Base-by-base conservation (phyloP, 225 moss, liverwort and hornwort species). In the Bryoerythrophyllum caledonicum region DNA sequence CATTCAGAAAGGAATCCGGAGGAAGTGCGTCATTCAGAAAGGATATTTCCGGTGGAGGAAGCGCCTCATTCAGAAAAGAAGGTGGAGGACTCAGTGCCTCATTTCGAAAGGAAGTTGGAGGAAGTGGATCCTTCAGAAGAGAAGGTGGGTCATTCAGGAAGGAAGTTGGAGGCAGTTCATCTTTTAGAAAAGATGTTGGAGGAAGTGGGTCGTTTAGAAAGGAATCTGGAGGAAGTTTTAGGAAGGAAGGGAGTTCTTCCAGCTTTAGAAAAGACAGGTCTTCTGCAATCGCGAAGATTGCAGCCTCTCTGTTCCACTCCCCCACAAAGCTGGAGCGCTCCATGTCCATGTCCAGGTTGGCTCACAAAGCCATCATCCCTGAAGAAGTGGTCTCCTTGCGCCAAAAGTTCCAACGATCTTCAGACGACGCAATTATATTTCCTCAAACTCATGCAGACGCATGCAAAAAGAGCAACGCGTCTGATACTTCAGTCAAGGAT, bases 251-350 rank as follows among this genome's bases (percentile, higher is more conserved):
- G 59, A 64, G n/a, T 65, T 65, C 53, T 7, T 56, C 75, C n/a
- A 38, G 38, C 38, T 65, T 63, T 51, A 71, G 79, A 51, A 85
- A 81, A 53, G 86, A 86, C 54, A 86, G 66, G 56, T 77, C 57
- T 57, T 64, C 57, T 52, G 69, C 76, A 26, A 76, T 82, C 44
- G 74, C 80, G 19, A 86, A 82, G 67, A 49, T 86, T 71, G 80
- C 80, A 16, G 80, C 82, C 16, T 82, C 86, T 3, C 70, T 86
- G 38, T 86, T 86, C 32, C 77, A 82, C 48, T 80, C 82, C 8
- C 80, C 86, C 20, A 74, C 77, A 17, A 86, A 80, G 71, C 71
- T 86, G 34, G 82, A 86, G 74, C 82, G 86, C 38, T 74, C 86
- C 41, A 77, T 82, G 80, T 86, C 82, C 27, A 72, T 85, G 72